These are phyloP conservation scores for Metschnikowia continentalis DNA, from an alignment of 805 yeast genomes.

Conservation along the genomic window DNA sequence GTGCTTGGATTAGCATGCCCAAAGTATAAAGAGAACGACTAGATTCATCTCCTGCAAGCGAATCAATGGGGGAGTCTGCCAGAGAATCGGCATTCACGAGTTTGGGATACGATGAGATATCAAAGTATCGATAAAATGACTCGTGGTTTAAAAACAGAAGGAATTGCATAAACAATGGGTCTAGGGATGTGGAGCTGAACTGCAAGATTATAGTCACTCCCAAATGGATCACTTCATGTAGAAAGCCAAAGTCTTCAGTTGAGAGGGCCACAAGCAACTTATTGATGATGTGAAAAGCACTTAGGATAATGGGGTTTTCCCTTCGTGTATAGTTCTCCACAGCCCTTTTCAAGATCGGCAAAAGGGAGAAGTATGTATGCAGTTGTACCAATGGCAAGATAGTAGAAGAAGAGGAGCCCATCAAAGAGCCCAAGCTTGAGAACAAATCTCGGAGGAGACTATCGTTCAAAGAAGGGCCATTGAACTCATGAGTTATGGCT, in stretches of 20 bases:
- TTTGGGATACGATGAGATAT: constrained; percentile 22
- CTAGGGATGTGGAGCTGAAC: constrained; percentile 38
- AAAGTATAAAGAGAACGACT: constrained; percentile 16
- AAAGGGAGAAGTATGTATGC: constrained; percentile 18
- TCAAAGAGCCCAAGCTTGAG: constrained; percentile 16
- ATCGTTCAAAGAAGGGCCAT: constrained; percentile 13
- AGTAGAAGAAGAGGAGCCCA: constrained; percentile 20
- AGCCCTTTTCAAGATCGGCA: constrained; percentile 18
- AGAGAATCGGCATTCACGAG: constrained; percentile 19
- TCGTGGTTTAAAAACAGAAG: constrained; percentile 44
- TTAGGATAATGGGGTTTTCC: constrained; percentile 23
- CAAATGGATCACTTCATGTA: constrained; percentile 34
- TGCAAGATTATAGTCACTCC: constrained; percentile 35
- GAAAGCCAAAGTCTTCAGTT: constrained; percentile 34
- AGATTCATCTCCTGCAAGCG: background rate
- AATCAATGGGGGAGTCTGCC: constrained; percentile 1
- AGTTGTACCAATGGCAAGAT: constrained; percentile 18
- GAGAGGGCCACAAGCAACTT: constrained; percentile 40
- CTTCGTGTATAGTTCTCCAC: constrained; percentile 16
- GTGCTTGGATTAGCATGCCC: constrained; percentile 21
- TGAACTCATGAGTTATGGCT: constrained; percentile 15
- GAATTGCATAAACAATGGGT: constrained; percentile 30
- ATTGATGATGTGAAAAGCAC: constrained; percentile 42
- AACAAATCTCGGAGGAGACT: constrained; percentile 21
- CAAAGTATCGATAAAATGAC: constrained; percentile 34